These are phyloP conservation scores for Rhodotorula taiwanensis DNA, from an alignment of 768 basidiomycete species.

Conservation along the genomic window DNA sequence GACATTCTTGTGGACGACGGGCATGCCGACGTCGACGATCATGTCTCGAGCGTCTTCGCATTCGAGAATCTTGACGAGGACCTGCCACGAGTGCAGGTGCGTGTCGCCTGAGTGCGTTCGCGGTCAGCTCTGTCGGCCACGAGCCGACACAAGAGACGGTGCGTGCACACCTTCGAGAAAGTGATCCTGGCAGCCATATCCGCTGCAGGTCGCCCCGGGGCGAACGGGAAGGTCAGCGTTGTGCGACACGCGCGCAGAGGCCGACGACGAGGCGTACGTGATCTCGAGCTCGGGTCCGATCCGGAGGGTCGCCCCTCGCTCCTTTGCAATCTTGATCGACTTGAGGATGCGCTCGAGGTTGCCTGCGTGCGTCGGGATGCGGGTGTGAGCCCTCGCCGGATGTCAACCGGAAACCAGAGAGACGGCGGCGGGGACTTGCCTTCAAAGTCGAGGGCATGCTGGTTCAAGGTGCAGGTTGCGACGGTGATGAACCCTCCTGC, in stretches of 20 bases:
- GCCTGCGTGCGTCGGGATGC: constrained; percentile 50
- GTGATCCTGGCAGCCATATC: constrained; percentile 95
- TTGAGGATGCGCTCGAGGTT: constrained; percentile 84
- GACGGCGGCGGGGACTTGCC: constrained; percentile 47
- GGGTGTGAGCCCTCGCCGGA: too few species aligned
- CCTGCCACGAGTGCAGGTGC: constrained; percentile 93
- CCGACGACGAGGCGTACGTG: constrained; percentile 53
- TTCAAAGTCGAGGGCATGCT: constrained; percentile 95
- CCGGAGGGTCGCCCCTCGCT: constrained; percentile 75
- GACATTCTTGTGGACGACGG: constrained; percentile 93
- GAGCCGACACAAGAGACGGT: too few species aligned
- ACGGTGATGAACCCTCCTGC: constrained; percentile 34
- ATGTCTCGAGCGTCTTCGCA: constrained; percentile 75
- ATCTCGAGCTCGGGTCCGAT: constrained; percentile 98
- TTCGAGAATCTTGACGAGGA: constrained; percentile 79
- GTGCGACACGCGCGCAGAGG: neutral
- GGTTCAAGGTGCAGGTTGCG: constrained; percentile 56
- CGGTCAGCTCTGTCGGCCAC: neutral
- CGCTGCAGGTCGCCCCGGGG: constrained; percentile 50
- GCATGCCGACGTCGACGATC: constrained; percentile 96
- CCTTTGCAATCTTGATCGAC: constrained; percentile 82
- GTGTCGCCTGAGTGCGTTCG: constrained; percentile 99
- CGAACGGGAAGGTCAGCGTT: neutral
- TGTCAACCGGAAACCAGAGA: neutral
- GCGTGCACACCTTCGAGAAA: constrained; percentile 73